Base-by-base conservation (phyloP, 768 basidiomycete species). In the Boletus sp. region DNA sequence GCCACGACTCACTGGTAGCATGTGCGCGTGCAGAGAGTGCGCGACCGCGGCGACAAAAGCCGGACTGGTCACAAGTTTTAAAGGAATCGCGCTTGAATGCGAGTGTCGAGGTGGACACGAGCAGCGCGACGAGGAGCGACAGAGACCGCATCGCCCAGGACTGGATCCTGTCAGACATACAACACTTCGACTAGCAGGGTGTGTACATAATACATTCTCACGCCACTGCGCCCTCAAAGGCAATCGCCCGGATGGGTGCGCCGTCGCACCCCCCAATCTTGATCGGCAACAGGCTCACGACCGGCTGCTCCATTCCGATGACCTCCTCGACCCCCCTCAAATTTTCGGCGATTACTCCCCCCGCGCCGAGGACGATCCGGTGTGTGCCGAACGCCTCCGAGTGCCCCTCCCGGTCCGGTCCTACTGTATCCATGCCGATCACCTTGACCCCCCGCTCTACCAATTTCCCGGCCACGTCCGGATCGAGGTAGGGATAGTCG, bases 61-160 rank as follows among this genome's bases (percentile, higher is more conserved):
- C 94, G 0, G 93, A 83, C 71, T 98, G 92, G n/a, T 80, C 79
- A 66, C 97, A 98, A 53, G 84, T 92, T 72, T 97, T 98, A 80
- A 95, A 99, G 72, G 98, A 93, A 55, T 87, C 80, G 19, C 78
- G 74, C 74, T 90, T 90, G 72, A 90, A 83, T 34, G 87, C 83
- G 29, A 79, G 61, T 2, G 77, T 68, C 17, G 68, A 54, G 15
- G 72, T 70, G 5, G 71, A 58, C 34, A 56, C 59, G 27, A 67
- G 59, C 17, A 75, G 62, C 42, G 70, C 63, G 46, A 77, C 64
- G 51, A 78, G 47, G n/a, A 70, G 33, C 32, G 54, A 54, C 19
- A 56, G 25, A 14, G 63, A 44, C 53, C 64, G 54, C 66, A 67
- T 67, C 51, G 8, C 25, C 5, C 25, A 25, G 25, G 25, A 25